Conservation (phyloP, 208 protist species). For the Borovskyia barvae region DNA sequence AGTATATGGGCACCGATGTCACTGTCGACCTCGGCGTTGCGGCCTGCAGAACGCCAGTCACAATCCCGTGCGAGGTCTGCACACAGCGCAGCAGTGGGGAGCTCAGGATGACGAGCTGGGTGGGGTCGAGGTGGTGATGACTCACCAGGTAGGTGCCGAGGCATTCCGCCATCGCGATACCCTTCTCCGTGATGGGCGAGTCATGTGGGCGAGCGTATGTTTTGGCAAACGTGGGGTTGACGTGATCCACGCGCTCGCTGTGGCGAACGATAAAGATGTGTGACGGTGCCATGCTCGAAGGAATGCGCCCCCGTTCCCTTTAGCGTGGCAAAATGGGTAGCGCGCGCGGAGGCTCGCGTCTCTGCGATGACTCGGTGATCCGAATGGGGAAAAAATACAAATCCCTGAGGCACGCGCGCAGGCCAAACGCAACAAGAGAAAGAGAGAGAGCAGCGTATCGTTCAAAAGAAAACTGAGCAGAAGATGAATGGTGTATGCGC, state of each 20-base stretch:
- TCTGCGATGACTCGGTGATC: too few relatives aligned
- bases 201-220: conserved; percentile 49
- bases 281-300: conserved; percentile 40
- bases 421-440: too few relatives aligned
- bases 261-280: conserved; percentile 52
- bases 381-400: too few relatives aligned
- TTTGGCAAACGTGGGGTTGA: conserved; percentile 28
- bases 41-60: conserved; percentile 24
- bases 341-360: too few relatives aligned
- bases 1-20: conserved; percentile 26
- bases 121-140: conserved; percentile 16
- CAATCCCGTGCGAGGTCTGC: conserved; percentile 47
- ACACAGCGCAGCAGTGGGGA: conserved; percentile 55
- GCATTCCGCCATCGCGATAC: conserved; percentile 39
- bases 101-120: conserved; percentile 27
- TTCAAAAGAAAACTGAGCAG: neutral
- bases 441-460: neutral
- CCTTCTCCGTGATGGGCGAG: conserved; percentile 52
- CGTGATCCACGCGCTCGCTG: conserved; percentile 54
- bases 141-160: conserved; percentile 36
- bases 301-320: too few relatives aligned
- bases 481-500: too few relatives aligned
- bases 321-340: too few relatives aligned
- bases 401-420: too few relatives aligned
- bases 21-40: neutral